Conservation (phyloP, 495 filamentous ascomycete species). For the Clavariopsis aquatica region DNA sequence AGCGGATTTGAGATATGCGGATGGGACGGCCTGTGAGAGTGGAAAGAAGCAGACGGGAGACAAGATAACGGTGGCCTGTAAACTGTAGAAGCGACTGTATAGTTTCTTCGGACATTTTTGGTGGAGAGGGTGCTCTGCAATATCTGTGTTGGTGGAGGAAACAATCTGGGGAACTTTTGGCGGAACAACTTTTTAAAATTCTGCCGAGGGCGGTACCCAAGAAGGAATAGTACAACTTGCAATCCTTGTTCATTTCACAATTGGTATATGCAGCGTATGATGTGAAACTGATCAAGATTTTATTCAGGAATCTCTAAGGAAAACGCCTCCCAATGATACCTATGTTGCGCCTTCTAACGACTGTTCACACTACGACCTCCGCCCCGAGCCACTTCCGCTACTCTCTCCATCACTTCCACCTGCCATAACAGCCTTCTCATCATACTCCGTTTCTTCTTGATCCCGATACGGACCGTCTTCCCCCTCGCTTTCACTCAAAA, state of each 20-base stretch:
- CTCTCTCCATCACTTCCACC: constrained; percentile 27
- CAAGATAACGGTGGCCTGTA: constrained; percentile 77
- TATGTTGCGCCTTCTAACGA: background rate
- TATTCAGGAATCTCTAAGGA: constrained; percentile 12
- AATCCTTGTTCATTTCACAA: too few species aligned
- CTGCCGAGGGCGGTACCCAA: constrained; percentile 23
- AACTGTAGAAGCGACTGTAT: constrained; percentile 60
- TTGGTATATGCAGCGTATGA: background rate
- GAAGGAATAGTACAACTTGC: too few species aligned
- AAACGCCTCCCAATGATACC: constrained; percentile 30
- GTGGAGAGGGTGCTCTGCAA: background rate
- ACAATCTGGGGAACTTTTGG: background rate
- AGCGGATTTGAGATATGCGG: constrained; percentile 89
- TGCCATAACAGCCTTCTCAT: constrained; percentile 24
- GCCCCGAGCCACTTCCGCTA: constrained; percentile 22
- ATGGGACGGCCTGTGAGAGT: constrained; percentile 88
- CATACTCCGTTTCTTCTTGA: constrained; percentile 26
- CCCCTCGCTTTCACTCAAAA: constrained; percentile 41
- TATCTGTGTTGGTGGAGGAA: background rate
- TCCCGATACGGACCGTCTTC: constrained; percentile 26
- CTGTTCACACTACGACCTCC: background rate
- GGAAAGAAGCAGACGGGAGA: constrained; percentile 81
- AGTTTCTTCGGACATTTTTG: constrained; percentile 31
- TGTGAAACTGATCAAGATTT: constrained; percentile 1
- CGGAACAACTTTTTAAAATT: constrained; percentile 19